Evolutionary conservation across 805 yeast genomes (phyloP).

Genomic region (Myxozyma neglecta): DNA sequence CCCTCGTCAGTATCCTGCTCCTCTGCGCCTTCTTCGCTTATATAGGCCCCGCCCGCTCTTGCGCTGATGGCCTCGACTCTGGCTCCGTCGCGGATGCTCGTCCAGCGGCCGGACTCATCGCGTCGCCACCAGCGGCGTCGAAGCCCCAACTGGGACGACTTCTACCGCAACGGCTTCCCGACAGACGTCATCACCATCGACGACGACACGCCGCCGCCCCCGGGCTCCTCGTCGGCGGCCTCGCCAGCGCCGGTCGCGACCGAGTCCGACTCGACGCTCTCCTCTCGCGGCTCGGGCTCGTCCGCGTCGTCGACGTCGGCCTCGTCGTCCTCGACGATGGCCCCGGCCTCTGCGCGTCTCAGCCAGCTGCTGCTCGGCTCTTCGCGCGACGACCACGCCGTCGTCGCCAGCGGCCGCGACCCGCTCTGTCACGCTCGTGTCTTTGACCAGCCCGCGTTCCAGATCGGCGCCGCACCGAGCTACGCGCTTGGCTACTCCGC

Average conservation of each 20-base stretch:
- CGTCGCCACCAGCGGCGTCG: conserved; percentile 9
- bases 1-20: not conserved
- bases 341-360: conserved; percentile 15
- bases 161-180: conserved; percentile 38
- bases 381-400: not conserved
- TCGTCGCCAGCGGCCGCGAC: not conserved
- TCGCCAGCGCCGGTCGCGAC: conserved; percentile 15
- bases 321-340: conserved; percentile 14
- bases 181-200: conserved; percentile 41
- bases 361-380: conserved; percentile 8
- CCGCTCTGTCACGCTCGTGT: not conserved
- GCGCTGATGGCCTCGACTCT: conserved; percentile 6
- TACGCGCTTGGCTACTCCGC: not conserved
- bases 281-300: conserved; percentile 6
- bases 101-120: not conserved
- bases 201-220: conserved; percentile 33
- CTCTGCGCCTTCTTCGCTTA: not conserved
- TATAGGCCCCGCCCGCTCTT: not conserved
- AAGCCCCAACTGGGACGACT: conserved; percentile 38
- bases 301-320: conserved; percentile 14
- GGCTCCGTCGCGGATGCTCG: conserved; percentile 1
- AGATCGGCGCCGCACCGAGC: not conserved
- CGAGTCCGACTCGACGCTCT: conserved; percentile 1
- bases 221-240: conserved; percentile 35
- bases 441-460: not conserved